These are phyloP conservation scores for Globisporangium nodosum DNA, from an alignment of 352 stramenopile species.

Conservation along the genomic window DNA sequence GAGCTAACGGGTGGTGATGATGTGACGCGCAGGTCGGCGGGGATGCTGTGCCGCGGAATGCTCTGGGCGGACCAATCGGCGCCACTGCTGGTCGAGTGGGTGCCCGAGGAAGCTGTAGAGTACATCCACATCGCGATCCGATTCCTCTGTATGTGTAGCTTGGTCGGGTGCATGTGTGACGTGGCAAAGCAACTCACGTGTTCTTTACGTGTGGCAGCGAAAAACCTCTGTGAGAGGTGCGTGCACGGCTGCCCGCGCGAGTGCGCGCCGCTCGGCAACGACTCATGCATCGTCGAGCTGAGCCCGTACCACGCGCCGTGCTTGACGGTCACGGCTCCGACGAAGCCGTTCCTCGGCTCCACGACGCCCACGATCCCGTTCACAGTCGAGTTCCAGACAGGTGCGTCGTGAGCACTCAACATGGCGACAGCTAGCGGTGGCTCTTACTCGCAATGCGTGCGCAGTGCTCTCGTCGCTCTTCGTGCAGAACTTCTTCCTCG, in stretches of 20 bases:
- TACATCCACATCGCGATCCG: slow-evolving; percentile 40
- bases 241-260: slow-evolving; percentile 55
- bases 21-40: slow-evolving; percentile 32
- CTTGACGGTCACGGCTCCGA: slow-evolving; percentile 51
- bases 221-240: slow-evolving; percentile 66
- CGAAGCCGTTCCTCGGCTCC: slow-evolving; percentile 51
- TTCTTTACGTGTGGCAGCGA: slow-evolving; percentile 23
- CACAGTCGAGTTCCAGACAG: slow-evolving; percentile 61
- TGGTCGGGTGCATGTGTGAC: not conserved
- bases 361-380: slow-evolving; percentile 38
- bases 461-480: slow-evolving; percentile 64
- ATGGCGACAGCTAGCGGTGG: not conserved
- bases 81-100: slow-evolving; percentile 32
- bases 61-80: slow-evolving; percentile 34
- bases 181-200: not conserved
- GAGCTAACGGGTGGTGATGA: not conserved
- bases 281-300: slow-evolving; percentile 47
- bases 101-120: slow-evolving; percentile 32
- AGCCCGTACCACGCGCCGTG: slow-evolving; percentile 80
- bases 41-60: slow-evolving; percentile 47
- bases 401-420: slow-evolving; percentile 22
- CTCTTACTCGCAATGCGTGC: not conserved
- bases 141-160: slow-evolving; percentile 27
- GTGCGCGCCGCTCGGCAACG: slow-evolving; percentile 29
- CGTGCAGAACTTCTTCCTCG: slow-evolving; percentile 70